These are phyloP conservation scores for Paecilomyces fulvus DNA, from an alignment of 2,329 filamentous ascomycete species.

Conservation along the genomic window DNA sequence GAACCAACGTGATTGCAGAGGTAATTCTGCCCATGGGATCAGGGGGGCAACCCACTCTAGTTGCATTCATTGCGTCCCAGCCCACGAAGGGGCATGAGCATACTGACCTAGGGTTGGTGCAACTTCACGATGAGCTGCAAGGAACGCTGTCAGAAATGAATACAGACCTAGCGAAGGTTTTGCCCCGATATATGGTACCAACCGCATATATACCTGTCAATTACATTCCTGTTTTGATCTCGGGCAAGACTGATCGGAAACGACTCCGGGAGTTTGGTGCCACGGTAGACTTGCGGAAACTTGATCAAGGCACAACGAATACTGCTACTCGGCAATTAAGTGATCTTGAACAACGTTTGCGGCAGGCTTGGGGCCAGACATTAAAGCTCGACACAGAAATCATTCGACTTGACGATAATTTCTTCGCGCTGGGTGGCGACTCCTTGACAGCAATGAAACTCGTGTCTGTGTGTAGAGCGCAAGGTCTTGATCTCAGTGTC, in stretches of 20 bases:
- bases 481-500: constrained; percentile 26
- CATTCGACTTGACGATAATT: constrained; percentile 31
- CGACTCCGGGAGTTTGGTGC: constrained; percentile 23
- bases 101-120: background rate
- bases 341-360: constrained; percentile 24
- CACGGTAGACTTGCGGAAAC: constrained; percentile 22
- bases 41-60: constrained; percentile 20
- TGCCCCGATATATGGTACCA: constrained; percentile 7
- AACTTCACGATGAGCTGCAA: constrained; percentile 1
- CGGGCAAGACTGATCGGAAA: constrained; percentile 39
- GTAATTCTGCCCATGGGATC: constrained; percentile 33
- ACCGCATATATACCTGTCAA: constrained; percentile 37
- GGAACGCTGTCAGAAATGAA: constrained; percentile 13
- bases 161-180: background rate
- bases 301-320: constrained; percentile 14
- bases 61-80: constrained; percentile 22
- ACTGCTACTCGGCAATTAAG: constrained; percentile 17
- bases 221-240: constrained; percentile 34
- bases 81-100: constrained; percentile 7
- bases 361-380: constrained; percentile 24
- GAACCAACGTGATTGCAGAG: constrained; percentile 38
- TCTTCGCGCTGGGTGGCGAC: constrained; percentile 29
- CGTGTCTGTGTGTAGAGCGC: constrained; percentile 20
- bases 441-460: constrained; percentile 28
- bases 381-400: constrained; percentile 20